Conservation (phyloP, 2,329 filamentous ascomycete species). For the Neofusicoccum cordaticola region DNA sequence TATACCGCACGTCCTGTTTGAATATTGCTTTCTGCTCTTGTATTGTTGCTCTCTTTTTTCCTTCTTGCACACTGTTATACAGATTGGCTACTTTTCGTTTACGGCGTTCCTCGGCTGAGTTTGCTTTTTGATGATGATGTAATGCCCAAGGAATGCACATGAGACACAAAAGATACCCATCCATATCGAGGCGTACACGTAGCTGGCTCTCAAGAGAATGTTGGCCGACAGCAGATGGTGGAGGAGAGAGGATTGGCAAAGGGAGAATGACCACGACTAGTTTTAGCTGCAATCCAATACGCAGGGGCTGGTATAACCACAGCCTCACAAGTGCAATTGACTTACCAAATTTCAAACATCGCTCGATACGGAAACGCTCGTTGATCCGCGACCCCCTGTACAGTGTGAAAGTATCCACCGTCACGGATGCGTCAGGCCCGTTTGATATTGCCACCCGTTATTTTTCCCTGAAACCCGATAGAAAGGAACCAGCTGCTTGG, state of each 20-base stretch:
- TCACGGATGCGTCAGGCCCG: background rate
- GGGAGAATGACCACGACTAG: background rate
- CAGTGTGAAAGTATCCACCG: background rate
- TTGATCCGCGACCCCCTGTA: background rate
- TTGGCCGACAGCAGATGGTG: background rate
- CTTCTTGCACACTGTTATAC: background rate
- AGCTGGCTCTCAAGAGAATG: background rate
- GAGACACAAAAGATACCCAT: conserved; percentile 10
- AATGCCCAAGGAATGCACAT: background rate
- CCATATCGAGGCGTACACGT: background rate
- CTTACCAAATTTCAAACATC: background rate
- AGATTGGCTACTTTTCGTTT: conserved; percentile 7
- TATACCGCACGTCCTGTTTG: background rate
- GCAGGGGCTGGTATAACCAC: background rate
- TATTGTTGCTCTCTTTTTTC: background rate
- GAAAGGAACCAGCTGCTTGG: background rate
- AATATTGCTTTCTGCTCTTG: conserved; percentile 2
- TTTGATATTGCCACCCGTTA: background rate
- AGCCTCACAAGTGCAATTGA: background rate
- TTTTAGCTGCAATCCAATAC: background rate
- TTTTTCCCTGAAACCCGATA: background rate
- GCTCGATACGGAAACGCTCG: background rate
- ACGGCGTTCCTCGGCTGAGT: background rate
- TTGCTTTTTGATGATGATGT: background rate
- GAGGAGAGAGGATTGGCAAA: background rate